Evolutionary conservation across 148 eudicot species (phyloP).

Genomic region (Nepenthes mirabilis): DNA sequence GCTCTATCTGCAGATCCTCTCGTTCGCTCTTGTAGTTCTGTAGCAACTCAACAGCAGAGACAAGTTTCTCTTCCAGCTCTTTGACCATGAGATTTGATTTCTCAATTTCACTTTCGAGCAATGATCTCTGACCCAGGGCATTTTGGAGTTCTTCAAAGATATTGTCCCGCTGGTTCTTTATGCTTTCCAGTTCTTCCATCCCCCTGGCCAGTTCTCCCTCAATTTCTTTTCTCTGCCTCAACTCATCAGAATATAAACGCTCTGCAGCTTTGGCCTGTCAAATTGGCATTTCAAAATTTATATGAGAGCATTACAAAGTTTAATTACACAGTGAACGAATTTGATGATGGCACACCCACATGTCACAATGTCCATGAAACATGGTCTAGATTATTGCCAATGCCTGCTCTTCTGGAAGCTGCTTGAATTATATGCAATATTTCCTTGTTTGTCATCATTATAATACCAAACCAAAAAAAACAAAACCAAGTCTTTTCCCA

Average conservation of each 20-base stretch:
- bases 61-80: constrained; percentile 41
- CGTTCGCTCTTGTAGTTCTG: constrained; percentile 31
- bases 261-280: constrained; percentile 49
- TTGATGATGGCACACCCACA: not conserved
- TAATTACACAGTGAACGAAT: not conserved
- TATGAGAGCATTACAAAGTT: not conserved
- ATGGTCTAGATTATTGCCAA: too few species aligned
- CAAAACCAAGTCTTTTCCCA: too few species aligned
- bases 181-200: constrained; percentile 34
- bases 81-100: constrained; percentile 30
- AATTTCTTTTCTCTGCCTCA: constrained; percentile 35
- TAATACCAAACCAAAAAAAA: too few species aligned
- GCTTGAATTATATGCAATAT: too few species aligned
- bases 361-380: not conserved
- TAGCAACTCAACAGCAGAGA: constrained; percentile 43
- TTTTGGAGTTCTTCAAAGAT: constrained; percentile 37
- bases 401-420: too few species aligned
- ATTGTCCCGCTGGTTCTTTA: constrained; percentile 28
- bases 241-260: constrained; percentile 33
- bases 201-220: constrained; percentile 45
- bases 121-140: constrained; percentile 30
- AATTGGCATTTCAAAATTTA: not conserved
- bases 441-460: too few species aligned
- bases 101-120: constrained; percentile 30
- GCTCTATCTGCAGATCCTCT: constrained; percentile 1